These are phyloP conservation scores for Mycena alexandri DNA, from an alignment of 768 basidiomycete genomes.

Conservation along the genomic window DNA sequence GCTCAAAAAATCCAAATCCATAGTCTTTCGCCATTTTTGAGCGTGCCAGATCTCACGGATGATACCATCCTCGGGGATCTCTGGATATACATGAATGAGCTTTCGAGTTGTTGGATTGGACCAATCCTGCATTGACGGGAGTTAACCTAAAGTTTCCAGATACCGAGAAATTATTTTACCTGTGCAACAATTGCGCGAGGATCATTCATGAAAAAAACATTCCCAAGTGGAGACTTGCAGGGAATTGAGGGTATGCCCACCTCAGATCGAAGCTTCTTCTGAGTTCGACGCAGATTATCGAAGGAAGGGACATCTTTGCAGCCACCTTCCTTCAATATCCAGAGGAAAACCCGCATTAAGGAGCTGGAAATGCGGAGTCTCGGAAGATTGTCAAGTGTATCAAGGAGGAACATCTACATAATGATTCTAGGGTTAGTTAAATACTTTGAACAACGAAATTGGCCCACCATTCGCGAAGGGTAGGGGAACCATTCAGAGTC, in stretches of 20 bases:
- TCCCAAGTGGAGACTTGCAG: conserved; percentile 15
- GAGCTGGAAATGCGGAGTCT: conserved; percentile 21
- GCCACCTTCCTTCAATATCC: conserved; percentile 17
- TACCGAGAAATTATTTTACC: neutral
- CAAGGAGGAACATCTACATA: conserved; percentile 30
- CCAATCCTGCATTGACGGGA: conserved; percentile 1
- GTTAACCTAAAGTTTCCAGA: neutral
- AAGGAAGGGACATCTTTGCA: conserved; percentile 26
- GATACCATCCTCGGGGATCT: conserved; percentile 17
- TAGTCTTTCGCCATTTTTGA: conserved; percentile 19
- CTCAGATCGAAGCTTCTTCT: conserved; percentile 22
- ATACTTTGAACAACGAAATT: neutral
- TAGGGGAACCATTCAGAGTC: conserved; percentile 28
- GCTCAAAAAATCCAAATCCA: conserved; percentile 21
- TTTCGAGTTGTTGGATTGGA: conserved; percentile 11
- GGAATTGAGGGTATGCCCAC: conserved; percentile 14
- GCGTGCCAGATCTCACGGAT: too few relatives aligned
- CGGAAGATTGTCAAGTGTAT: conserved; percentile 26
- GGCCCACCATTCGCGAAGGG: conserved; percentile 12
- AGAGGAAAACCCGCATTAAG: conserved; percentile 22
- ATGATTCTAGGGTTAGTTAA: neutral
- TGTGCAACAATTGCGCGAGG: conserved; percentile 14
- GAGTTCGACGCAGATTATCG: conserved; percentile 1
- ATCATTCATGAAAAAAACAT: conserved; percentile 30
- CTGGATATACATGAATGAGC: conserved; percentile 22